Evolutionary conservation across 2,329 filamentous ascomycete genomes (phyloP), one percentile per base, ranked within the genome.

Genomic region (Apiospora arundinis): DNA sequence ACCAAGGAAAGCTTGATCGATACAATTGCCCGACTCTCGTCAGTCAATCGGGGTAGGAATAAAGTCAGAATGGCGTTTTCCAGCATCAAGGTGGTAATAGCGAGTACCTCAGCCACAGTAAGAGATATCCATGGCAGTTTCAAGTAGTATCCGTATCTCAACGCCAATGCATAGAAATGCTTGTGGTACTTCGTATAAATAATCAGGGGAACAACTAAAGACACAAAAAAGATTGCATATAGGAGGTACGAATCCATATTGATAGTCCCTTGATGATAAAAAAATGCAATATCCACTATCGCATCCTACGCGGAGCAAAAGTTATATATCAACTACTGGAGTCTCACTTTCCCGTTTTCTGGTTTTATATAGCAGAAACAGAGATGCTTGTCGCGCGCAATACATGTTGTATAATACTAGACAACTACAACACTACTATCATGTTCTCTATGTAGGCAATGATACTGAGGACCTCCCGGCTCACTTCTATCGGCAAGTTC

Each of bases 381-480:
- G 28, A 60, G 52, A 18, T 60, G 18, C 37, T 40, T 3, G 18
- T 60, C 52, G 18, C 8, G 28, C 37, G 28, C 18, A 37, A 18
- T 60, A 60, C 9, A 40, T 60, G 9, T 18, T 28, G 28, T 37
- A 60, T 60, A 60, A 60, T 60, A 37, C 28, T 60, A 60, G 18
- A 60, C 37, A 37, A 60, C 37, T 40, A 60, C 18, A 40, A 28
- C 28, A 60, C 16, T 60, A 56, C 49, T 56, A 56, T 21, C 7
- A 56, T 56, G 6, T 32, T 56, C 4, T 73, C 73, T 1, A 63
- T 73, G 71, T 76, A 25, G 72, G 75, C 69, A 75, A 56, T 56
- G 14, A 14, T 56, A 32, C 25, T 56, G 8, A 56, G 49, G 18
- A 56, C 49, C 32, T 56, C 49, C 49, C 25, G 32, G 49, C 49